A percentile compares a stretch with the other conserved stretches of the same genome.
Conservation (phyloP, 345 rosid genomes). For the sweet orange (Citrus sinensis) region DNA sequence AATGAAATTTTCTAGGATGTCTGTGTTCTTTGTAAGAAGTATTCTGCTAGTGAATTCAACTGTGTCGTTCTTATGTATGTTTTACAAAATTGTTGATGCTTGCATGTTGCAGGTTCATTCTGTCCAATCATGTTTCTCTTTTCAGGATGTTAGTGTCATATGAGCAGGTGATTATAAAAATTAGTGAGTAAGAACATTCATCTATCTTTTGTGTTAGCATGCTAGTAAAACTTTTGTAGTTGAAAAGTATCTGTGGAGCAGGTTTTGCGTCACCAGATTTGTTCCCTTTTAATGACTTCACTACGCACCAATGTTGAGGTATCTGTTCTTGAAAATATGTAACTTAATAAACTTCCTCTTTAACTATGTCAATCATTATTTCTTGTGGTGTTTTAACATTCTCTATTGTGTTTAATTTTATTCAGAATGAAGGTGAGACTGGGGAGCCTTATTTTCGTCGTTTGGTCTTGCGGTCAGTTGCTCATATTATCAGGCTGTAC, state of each 20-base stretch:
- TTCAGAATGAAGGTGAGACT: conserved; percentile 87
- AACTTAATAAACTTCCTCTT: not conserved
- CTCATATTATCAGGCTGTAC: conserved; percentile 86
- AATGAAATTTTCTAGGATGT: not conserved
- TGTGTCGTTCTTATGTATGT: not conserved
- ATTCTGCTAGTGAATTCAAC: not conserved
- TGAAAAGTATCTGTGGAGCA: conserved; percentile 37
- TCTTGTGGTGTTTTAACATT: not conserved
- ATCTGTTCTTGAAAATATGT: conserved; percentile 11
- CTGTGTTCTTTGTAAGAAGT: not conserved
- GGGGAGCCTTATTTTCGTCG: conserved; percentile 98
- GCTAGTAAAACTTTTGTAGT: conserved; percentile 23
- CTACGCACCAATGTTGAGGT: conserved; percentile 95
- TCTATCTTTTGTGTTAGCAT: conserved; percentile 14
- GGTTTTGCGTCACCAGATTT: conserved; percentile 92
- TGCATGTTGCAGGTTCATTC: conserved; percentile 66
- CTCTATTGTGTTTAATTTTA: conserved; percentile 24
- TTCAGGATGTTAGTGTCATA: conserved; percentile 72
- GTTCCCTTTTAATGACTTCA: conserved; percentile 97
- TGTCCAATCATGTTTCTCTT: conserved; percentile 77
- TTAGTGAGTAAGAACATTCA: conserved; percentile 1
- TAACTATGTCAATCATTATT: not conserved
- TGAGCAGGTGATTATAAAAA: conserved; percentile 61
- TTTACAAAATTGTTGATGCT: conserved; percentile 10
- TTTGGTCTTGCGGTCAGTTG: conserved; percentile 93